Conservation (phyloP, 192 early-diverging fungal species). For the Coemansia sp. region DNA sequence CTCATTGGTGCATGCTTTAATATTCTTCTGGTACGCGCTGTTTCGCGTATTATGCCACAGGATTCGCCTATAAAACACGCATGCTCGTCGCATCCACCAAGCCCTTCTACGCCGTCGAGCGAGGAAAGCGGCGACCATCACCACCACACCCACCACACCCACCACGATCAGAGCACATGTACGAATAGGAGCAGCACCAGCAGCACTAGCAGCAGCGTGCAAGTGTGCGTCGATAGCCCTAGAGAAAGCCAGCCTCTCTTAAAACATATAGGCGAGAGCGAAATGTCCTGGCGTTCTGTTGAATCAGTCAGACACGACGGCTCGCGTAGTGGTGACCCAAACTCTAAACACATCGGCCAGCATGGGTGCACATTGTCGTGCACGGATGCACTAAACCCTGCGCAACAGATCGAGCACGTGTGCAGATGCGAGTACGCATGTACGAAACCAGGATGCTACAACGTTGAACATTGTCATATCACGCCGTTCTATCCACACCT, state of each 20-base stretch:
- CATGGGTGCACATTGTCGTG: neutral
- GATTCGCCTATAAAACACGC: slow-evolving; percentile 48
- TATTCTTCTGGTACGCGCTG: slow-evolving; percentile 25
- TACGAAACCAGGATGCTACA: slow-evolving; percentile 28
- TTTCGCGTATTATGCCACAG: slow-evolving; percentile 28
- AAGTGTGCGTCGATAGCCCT: neutral
- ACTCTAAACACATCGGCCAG: neutral
- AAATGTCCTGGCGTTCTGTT: neutral
- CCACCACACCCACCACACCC: neutral
- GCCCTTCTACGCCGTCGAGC: slow-evolving; percentile 8
- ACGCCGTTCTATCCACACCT: slow-evolving; percentile 44
- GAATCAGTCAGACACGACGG: neutral
- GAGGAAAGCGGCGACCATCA: neutral
- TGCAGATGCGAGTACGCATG: slow-evolving; percentile 47
- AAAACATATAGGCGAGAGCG: neutral
- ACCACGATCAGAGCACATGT: slow-evolving; percentile 1
- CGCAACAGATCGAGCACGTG: neutral
- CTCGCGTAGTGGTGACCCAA: too few species aligned
- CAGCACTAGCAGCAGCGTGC: slow-evolving; percentile 4
- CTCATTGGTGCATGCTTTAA: slow-evolving; percentile 36
- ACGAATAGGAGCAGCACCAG: slow-evolving; percentile 1
- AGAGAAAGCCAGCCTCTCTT: neutral
- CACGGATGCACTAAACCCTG: neutral
- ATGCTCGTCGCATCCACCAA: slow-evolving; percentile 46
- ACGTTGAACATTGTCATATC: slow-evolving; percentile 47